Evolutionary conservation across 2,329 filamentous ascomycete genomes (phyloP), one percentile per base, ranked within the genome.

Genomic region (Bertia moriformis): DNA sequence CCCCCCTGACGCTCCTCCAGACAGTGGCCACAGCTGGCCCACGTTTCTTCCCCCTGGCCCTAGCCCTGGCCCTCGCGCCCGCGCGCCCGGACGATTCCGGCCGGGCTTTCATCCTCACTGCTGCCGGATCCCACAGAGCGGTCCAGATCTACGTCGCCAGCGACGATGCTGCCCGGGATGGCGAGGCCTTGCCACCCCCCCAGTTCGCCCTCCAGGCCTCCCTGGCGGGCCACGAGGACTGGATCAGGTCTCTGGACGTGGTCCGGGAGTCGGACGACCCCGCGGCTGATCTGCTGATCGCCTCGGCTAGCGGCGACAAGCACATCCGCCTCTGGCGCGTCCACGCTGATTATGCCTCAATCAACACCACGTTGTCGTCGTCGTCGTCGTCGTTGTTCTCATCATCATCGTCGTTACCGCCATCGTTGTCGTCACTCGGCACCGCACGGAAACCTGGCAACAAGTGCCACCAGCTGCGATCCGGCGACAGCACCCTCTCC

Each of bases 251-350:
- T 13, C 66, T 98, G 12, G 79, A 79, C 45, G 91, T 98, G 47
- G 72, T 74, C 1, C 65, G 63, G 43, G 83, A 91, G 51, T 69
- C 59, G 13, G 53, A 62, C 2, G 57, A 62, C 0, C 72, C 72
- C 39, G 37, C 24, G 4, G 15, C 29, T 3, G 88, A 95, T 53
- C 55, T 93, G 3, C 60, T 96, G 17, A 69, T 98, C 17, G 86
- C 89, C 1, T 96, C 89, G 10, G 88, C 88, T 17, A 96, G 89
- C 54, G 91, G 98, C 57, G 91, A 98, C 59, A 95, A 93, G 60
- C 98, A 96, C 51, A 80, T 96, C 42, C 82, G 91, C 32, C 71
- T 98, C 24, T 98, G 91, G 91, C 76, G 88, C 42, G 62, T 98
- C 27, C 83, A 83, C 45, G 65, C 72, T 44, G 85, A 84, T 24